Percentiles rank a stretch among this genome's conserved stretches.
phyloP scores from a whole-genome alignment of 306 rosid genomes.

The Erythrophleum fordii region DNA sequence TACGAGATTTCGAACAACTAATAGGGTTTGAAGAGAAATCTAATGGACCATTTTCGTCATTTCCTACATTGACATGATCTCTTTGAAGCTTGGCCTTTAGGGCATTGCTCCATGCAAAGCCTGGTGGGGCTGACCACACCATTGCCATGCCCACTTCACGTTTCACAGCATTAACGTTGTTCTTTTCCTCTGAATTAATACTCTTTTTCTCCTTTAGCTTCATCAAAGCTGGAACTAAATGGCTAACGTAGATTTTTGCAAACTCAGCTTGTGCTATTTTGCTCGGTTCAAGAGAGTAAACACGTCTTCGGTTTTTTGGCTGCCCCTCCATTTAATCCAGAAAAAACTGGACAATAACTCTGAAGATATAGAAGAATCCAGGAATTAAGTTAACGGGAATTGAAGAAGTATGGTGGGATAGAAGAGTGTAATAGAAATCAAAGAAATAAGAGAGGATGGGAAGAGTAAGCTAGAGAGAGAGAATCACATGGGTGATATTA shows the following conservation, averaged over 20 bases:
- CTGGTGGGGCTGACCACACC: slow-evolving; percentile 56
- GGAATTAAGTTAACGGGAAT: not conserved
- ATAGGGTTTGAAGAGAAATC: slow-evolving; percentile 33
- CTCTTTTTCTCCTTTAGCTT: slow-evolving; percentile 43
- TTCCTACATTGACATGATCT: slow-evolving; percentile 23
- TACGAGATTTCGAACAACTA: not conserved
- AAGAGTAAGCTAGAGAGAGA: no score
- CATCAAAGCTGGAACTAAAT: slow-evolving; percentile 59
- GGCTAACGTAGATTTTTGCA: slow-evolving; percentile 54
- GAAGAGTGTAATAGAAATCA: not conserved
- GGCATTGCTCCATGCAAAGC: slow-evolving; percentile 71
- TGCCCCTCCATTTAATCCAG: slow-evolving; percentile 36
- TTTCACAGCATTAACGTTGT: slow-evolving; percentile 41
- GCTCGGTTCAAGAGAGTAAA: slow-evolving; percentile 54
- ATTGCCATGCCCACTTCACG: slow-evolving; percentile 77
- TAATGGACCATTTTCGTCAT: not conserved
- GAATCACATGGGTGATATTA: no score
- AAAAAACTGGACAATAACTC: not conserved
- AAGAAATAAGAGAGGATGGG: no score
- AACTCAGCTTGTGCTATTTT: slow-evolving; percentile 44
- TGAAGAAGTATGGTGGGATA: no score
- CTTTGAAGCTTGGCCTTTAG: slow-evolving; percentile 56
- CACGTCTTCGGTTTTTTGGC: slow-evolving; percentile 49
- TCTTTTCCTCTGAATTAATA: not conserved
- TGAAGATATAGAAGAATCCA: not conserved